A percentile compares a stretch with the other conserved stretches of the same genome.
These are phyloP conservation scores for Nicotiana benthamiana DNA, from an alignment of 257 asterid species.

Conservation along the genomic window DNA sequence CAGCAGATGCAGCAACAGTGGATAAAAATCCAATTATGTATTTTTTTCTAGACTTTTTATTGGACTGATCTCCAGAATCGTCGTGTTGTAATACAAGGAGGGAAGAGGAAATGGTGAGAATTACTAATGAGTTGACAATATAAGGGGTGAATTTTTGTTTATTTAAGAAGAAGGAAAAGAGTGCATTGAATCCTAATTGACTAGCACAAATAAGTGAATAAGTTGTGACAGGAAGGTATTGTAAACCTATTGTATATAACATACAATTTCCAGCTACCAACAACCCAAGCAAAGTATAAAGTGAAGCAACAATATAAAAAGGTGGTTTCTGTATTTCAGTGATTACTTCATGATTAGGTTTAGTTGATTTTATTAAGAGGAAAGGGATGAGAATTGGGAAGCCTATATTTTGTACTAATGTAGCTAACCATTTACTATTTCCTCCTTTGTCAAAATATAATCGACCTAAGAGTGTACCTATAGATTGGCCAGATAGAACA, in stretches of 20 bases:
- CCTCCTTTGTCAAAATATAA: constrained; percentile 72
- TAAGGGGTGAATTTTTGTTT: constrained; percentile 33
- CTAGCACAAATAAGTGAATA: constrained; percentile 41
- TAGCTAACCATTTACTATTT: constrained; percentile 58
- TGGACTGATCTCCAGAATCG: constrained; percentile 24
- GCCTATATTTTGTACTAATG: constrained; percentile 48
- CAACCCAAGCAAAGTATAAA: constrained; percentile 32
- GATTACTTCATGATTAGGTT: neutral
- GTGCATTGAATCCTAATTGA: constrained; percentile 50
- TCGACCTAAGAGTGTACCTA: constrained; percentile 49
- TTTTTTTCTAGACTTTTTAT: constrained; percentile 5
- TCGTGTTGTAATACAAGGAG: constrained; percentile 48
- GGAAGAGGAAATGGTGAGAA: constrained; percentile 42
- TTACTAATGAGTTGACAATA: constrained; percentile 38
- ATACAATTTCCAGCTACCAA: constrained; percentile 22
- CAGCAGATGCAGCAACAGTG: constrained; percentile 34
- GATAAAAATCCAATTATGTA: constrained; percentile 22
- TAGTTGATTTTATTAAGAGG: constrained; percentile 20
- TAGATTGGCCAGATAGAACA: constrained; percentile 46
- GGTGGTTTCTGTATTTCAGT: constrained; percentile 11
- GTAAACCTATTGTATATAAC: constrained; percentile 39
- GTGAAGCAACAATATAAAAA: neutral
- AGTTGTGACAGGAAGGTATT: constrained; percentile 44
- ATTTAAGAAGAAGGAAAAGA: constrained; percentile 42
- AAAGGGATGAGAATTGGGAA: constrained; percentile 66